Evolutionary conservation across 257 asterid species (phyloP), one percentile per base, ranked within the genome.

Genomic region (Datura wrightii): DNA sequence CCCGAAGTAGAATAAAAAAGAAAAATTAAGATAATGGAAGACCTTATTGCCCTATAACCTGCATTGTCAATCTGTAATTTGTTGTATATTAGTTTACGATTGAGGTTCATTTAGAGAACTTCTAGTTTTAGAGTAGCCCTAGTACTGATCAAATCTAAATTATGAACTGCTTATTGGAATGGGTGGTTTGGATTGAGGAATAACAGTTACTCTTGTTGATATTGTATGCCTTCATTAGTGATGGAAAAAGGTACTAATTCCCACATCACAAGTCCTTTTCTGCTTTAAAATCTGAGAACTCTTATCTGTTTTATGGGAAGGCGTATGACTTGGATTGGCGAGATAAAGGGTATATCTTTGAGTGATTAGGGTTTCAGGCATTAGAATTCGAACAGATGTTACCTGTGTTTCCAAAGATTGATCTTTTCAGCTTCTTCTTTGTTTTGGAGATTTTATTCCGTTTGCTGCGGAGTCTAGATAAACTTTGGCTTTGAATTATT

Each of bases 81-180:
- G 79, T 71, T 42, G 79, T 42, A 18, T 42, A 44, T n/a, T 10
- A 70, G 79, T n/a, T n/a, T 71, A 42, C 56, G 79, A 69, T 42
- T 71, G 13, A 71, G 79, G 36, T n/a, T 71, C 2, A 41, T 19
- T 16, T 10, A 7, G 10, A 69, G 52, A 3, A 15, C 52, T 39
- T 69, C 31, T 65, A 67, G 36, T 42, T 70, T 70, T 70, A 42
- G 37, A 71, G 79, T 71, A 44, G 56, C 52, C 53, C 36, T 71
- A n/a, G 34, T 71, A 44, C 31, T 42, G 55, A 71, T 71, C 16
- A 44, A 71, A n/a, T 71, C 18, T 42, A 5, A 71, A n/a, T 71
- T n/a, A 2, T 42, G 79, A 71, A 39, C 2, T 18, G 56, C 8
- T 11, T 37, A n/a, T 41, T 71, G 39, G 79, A 44, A 24, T 44